Percentiles rank a stretch among this genome's conserved stretches.
These are phyloP conservation scores for Urochloa ruziziensis DNA, from an alignment of 176 grass and related monocot genomes.

Conservation along the genomic window DNA sequence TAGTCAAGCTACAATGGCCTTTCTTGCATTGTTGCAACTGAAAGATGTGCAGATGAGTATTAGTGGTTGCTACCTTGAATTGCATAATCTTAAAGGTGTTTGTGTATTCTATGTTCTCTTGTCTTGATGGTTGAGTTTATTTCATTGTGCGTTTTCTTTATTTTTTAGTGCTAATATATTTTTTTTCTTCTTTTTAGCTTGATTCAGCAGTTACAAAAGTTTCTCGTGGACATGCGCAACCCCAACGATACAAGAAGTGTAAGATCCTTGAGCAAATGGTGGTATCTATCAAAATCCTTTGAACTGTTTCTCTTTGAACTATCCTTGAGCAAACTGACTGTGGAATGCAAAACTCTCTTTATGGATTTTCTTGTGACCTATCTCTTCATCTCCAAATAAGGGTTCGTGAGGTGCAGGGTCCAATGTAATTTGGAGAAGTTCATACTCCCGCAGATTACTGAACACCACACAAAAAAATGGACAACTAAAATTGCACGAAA, in stretches of 20 bases:
- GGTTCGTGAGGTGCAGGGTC: background rate
- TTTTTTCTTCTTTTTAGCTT: conserved; percentile 66
- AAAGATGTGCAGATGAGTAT: background rate
- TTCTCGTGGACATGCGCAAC: conserved; percentile 53
- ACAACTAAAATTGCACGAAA: too few relatives aligned
- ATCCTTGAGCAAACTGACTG: background rate
- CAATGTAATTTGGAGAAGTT: background rate
- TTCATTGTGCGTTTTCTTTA: background rate
- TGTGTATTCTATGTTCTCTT: conserved; percentile 13
- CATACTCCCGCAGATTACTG: too few relatives aligned
- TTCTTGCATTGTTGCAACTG: background rate
- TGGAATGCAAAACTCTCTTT: background rate
- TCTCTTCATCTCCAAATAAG: background rate
- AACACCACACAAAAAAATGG: too few relatives aligned
- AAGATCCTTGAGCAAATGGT: conserved; percentile 34
- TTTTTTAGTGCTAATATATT: conserved; percentile 4
- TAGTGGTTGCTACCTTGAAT: background rate
- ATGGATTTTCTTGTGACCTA: background rate
- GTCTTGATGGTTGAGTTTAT: conserved; percentile 17
- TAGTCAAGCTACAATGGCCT: background rate
- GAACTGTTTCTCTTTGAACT: background rate
- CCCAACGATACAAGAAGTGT: conserved; percentile 69
- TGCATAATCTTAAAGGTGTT: background rate
- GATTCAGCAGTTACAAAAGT: conserved; percentile 79
- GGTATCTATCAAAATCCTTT: background rate